Evolutionary conservation across 345 rosid species (phyloP), one percentile per base, ranked within the genome.

Genomic region (Bruguiera gymnorhiza): DNA sequence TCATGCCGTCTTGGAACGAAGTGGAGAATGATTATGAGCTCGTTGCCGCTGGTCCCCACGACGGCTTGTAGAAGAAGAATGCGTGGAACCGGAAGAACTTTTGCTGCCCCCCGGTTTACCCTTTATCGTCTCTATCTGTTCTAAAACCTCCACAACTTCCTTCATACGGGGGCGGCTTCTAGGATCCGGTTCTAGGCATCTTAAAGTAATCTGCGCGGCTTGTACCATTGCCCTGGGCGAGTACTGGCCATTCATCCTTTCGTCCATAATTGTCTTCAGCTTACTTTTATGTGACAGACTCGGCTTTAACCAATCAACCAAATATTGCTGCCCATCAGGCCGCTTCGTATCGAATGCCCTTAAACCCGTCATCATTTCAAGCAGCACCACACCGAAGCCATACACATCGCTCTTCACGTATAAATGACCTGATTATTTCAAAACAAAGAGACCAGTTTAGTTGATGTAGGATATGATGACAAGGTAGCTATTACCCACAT

Each of bases 361-460:
- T 68, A 72, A 55, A 60, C 95, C 92, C 1, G 88, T 82, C 78
- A 89, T 30, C 60, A 85, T 10, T 70, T 89, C 92, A 1, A 89
- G 83, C 66, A 89, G 77, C 73, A 89, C 87, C 24, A 87, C 95
- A 0, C 92, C 92, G 10, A 87, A 87, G 16, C 92, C 86, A 16
- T 84, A 89, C 32, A 89, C 92, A 70, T 89, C 95, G 32, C 95
- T 89, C 75, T 85, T 85, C 63, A 89, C 89, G 6, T 84, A 87
- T 27, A 89, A 65, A 77, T 87, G 89, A 48, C 90, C 90, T 85
- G 77, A 62, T 59, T 15, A 36, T 34, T 7, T 43, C 18, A 15
- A 15, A 43, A 13, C 19, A 15, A 43, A 43, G 50, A 43, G 50
- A 43, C 50, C 19, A 43, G 18, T 13, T 13, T 43, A 43, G 19